Conservation (phyloP, 2,329 filamentous ascomycete species). For the Colletotrichum costaricense region DNA sequence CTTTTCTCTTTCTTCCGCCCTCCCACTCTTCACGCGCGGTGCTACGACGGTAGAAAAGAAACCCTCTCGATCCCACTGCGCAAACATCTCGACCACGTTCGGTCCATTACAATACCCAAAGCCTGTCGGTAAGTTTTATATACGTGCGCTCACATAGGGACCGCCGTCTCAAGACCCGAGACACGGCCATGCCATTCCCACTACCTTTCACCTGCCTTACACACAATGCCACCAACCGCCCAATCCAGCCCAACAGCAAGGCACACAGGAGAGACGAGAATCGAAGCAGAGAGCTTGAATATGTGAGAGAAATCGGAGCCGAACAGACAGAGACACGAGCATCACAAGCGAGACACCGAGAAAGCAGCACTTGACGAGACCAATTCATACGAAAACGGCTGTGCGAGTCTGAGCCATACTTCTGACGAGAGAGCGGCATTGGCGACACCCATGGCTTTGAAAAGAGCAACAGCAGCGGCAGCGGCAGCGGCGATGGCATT, state of each 20-base stretch:
- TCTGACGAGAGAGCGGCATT: not conserved
- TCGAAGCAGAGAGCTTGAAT: not conserved
- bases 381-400: slow-evolving; percentile 25
- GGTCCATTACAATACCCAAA: slow-evolving; percentile 19
- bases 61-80: slow-evolving; percentile 36
- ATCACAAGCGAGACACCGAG: not conserved
- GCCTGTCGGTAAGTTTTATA: slow-evolving; percentile 28
- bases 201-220: not conserved
- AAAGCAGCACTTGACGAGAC: not conserved
- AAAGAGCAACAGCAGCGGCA: not conserved
- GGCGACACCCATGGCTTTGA: not conserved
- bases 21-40: slow-evolving; percentile 33
- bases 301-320: not conserved
- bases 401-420: not conserved
- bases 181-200: slow-evolving; percentile 6
- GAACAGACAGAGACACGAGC: not conserved
- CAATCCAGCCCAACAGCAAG: not conserved
- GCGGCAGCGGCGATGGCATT: not conserved
- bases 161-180: slow-evolving; percentile 6
- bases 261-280: not conserved
- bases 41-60: slow-evolving; percentile 35
- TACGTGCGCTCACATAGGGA: slow-evolving; percentile 8
- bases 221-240: not conserved
- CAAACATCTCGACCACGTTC: slow-evolving; percentile 17
- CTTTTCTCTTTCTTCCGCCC: slow-evolving; percentile 27